Evolutionary conservation across 116 monocot genomes (phyloP).

Genomic region (Trichopus zeylanicus): DNA sequence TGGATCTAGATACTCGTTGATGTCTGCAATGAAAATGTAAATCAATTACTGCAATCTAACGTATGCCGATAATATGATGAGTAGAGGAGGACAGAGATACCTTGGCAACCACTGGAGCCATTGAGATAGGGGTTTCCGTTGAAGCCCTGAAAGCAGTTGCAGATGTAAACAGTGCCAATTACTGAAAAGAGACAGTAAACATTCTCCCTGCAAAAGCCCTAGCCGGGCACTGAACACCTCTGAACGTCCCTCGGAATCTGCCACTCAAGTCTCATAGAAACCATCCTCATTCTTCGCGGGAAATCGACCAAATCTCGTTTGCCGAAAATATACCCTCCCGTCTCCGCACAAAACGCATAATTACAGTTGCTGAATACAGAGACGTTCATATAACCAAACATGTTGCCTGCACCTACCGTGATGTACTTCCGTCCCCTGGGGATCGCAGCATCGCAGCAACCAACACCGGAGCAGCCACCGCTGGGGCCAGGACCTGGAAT

Average conservation of each 20-base stretch:
- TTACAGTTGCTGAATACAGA: conserved; percentile 26
- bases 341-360: conserved; percentile 23
- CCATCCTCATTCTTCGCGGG: not conserved
- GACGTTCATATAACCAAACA: conserved; percentile 20
- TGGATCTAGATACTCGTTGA: conserved; percentile 25
- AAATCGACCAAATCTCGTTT: conserved; percentile 10
- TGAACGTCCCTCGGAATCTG: conserved; percentile 3
- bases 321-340: conserved; percentile 3
- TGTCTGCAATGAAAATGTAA: too few relatives aligned
- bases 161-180: conserved; percentile 18
- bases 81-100: too few relatives aligned
- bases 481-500: not conserved
- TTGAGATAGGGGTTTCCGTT: conserved; percentile 24
- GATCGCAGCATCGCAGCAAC: conserved; percentile 14
- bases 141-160: conserved; percentile 26
- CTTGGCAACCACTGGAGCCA: conserved; percentile 25
- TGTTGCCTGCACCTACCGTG: conserved; percentile 7
- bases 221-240: too few relatives aligned
- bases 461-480: conserved; percentile 9
- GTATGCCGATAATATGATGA: too few relatives aligned
- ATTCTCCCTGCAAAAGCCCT: conserved; percentile 15
- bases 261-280: conserved; percentile 31
- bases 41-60: too few relatives aligned
- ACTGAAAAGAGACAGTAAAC: not conserved
- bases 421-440: conserved; percentile 10